Base-by-base conservation (phyloP, 371 early-diverging fungal species). In the Gilbertella persicaria region DNA sequence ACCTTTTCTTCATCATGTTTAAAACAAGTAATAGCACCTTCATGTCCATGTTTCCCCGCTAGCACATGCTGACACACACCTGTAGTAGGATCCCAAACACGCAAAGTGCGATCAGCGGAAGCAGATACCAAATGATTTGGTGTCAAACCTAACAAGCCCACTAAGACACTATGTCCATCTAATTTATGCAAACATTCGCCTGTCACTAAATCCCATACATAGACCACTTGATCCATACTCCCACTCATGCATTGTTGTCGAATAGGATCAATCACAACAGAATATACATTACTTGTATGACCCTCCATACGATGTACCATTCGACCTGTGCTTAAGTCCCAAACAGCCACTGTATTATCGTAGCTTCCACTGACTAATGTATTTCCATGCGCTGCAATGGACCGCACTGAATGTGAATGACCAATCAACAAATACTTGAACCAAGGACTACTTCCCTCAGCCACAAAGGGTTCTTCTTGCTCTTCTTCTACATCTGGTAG, bases 71-170 rank as follows among this genome's bases (percentile, higher is more conserved):
- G 57, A 59, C 89, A 89, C 19, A 80, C 77, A 8, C 91, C 90
- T 14, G 85, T 81, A 17, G 70, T 71, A 8, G 92, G 86, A 25
- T 84, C 82, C 99, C 99, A 99, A 17, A 99, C 86, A 3, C 96
- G 85, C n/a, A 97, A 82, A 7, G 92, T 88, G 12, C 91, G 78
- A 61, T 99, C 99, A 4, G 98, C 99, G n/a, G 96, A 91, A 5
- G 95, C 98, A 38, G 90, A 96, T 1, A 97, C 92, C 14, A 98
- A 75, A 62, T 89, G 85, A 29, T 86, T 74, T 16, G 87, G 84
- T 17, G 91, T 84, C 33, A 96, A 66, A 29, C 93, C 91, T 25
- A 98, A 69, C 54, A 99, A 80, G 0, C 99, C 97, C 4, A 97
- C 97, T 0, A 97, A 83, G 23, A 89, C 88, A 4, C 88, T 82